A percentile compares a stretch with the other conserved stretches of the same genome.
phyloP scores from a whole-genome alignment of 352 stramenopile species.

The Globisporangium takayamanum region DNA sequence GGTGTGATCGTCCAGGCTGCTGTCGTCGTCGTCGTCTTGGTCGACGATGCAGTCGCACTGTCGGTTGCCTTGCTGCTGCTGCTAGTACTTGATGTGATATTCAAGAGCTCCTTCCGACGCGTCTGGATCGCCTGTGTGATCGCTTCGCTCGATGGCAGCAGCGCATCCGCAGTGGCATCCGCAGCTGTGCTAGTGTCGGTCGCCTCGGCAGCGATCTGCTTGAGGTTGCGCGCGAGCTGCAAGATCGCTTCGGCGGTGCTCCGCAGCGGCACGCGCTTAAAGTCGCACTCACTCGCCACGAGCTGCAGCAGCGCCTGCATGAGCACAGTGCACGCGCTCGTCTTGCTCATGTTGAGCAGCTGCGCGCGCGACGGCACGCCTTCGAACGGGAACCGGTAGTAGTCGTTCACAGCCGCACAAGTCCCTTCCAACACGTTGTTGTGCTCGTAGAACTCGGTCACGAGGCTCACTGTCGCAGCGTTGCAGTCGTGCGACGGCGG shows the following conservation, averaged over 20 bases:
- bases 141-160: constrained; percentile 6
- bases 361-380: constrained; percentile 13
- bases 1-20: neutral
- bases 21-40: neutral
- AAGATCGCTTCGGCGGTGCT: constrained; percentile 16
- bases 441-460: constrained; percentile 16
- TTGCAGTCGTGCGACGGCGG: constrained; percentile 4
- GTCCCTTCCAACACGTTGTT: constrained; percentile 18
- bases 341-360: constrained; percentile 14
- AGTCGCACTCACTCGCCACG: constrained; percentile 15
- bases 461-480: constrained; percentile 1
- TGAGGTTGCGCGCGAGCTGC: constrained; percentile 9
- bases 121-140: constrained; percentile 10
- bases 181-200: neutral
- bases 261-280: constrained; percentile 12
- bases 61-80: neutral
- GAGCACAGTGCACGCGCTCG: constrained; percentile 13
- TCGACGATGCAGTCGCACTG: neutral
- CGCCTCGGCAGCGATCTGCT: neutral
- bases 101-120: constrained; percentile 9
- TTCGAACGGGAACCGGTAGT: constrained; percentile 22
- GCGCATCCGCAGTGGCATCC: neutral
- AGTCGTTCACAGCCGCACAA: constrained; percentile 11
- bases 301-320: constrained; percentile 12
- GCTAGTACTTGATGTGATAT: neutral